Evolutionary conservation across 1,139 yeast genomes (phyloP).

Genomic region (Nakaseomyces nivariensis): DNA sequence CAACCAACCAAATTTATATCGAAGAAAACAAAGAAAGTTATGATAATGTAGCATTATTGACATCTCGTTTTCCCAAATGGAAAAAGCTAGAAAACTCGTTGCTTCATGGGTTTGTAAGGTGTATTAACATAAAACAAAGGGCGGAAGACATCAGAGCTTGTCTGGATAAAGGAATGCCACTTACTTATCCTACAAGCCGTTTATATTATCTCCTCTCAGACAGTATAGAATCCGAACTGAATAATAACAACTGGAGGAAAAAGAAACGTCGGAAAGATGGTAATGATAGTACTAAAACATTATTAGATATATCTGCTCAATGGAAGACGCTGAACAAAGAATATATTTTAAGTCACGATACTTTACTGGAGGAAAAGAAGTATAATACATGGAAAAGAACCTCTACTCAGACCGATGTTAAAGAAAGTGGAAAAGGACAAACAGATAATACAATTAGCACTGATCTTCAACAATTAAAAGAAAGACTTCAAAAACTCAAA

Average conservation of each 20-base stretch:
- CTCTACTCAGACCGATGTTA: slow-evolving; percentile 7
- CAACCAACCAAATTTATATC: background rate
- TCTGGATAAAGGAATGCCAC: background rate
- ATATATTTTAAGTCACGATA: slow-evolving; percentile 5
- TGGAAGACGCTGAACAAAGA: slow-evolving; percentile 7
- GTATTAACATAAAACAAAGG: background rate
- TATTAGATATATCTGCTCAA: slow-evolving; percentile 4
- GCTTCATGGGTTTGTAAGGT: background rate
- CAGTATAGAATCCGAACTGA: background rate
- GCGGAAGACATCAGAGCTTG: background rate
- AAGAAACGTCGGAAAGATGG: slow-evolving; percentile 2
- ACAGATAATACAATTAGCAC: background rate
- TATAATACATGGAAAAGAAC: background rate
- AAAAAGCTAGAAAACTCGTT: slow-evolving; percentile 4
- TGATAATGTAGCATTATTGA: slow-evolving; percentile 3
- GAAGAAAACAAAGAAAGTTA: slow-evolving; percentile 2
- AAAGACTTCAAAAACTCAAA: slow-evolving; percentile 6
- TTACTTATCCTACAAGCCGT: background rate
- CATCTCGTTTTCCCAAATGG: slow-evolving; percentile 8
- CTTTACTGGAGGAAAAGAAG: slow-evolving; percentile 5
- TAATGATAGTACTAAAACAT: background rate
- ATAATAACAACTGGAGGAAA: slow-evolving; percentile 1
- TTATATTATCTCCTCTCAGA: background rate
- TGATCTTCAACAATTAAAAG: background rate
- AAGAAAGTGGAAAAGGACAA: background rate